Evolutionary conservation across 768 basidiomycete genomes (phyloP).

Genomic region (Amanita fuliginea): DNA sequence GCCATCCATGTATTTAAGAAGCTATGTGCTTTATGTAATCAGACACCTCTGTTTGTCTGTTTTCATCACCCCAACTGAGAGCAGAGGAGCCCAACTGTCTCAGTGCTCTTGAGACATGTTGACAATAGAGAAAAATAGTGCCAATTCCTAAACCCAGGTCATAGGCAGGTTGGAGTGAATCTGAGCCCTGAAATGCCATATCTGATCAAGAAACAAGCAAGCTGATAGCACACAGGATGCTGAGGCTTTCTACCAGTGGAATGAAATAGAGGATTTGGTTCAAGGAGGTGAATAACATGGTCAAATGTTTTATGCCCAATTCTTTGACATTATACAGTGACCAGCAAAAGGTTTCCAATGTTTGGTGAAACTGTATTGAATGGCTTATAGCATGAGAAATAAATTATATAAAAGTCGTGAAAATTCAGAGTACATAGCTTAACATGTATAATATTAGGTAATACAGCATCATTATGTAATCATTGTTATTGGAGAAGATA

Average conservation of each 20-base stretch:
- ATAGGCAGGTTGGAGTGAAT: too few species aligned
- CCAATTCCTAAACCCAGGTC: neutral
- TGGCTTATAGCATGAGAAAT: too few species aligned
- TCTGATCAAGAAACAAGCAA: slow-evolving; percentile 8
- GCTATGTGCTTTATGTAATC: too few species aligned
- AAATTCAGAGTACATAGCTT: too few species aligned
- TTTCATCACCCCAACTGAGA: neutral
- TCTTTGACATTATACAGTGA: neutral
- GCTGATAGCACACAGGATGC: slow-evolving; percentile 5
- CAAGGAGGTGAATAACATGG: slow-evolving; percentile 1
- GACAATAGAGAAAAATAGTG: neutral
- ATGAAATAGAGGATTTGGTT: slow-evolving; percentile 6
- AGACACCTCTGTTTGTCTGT: neutral
- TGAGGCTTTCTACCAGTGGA: slow-evolving; percentile 6
- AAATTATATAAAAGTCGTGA: too few species aligned
- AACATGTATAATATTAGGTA: too few species aligned
- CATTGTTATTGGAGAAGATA: too few species aligned
- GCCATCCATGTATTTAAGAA: too few species aligned
- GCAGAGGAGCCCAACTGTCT: neutral
- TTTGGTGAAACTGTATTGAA: too few species aligned
- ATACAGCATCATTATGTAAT: too few species aligned
- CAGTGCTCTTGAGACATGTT: neutral
- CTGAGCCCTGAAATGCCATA: slow-evolving; percentile 4
- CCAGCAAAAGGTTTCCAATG: too few species aligned
- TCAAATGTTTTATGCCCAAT: slow-evolving; percentile 7